phyloP scores from a whole-genome alignment of 2,329 filamentous ascomycete species.

The Furcasterigmium sp. region DNA sequence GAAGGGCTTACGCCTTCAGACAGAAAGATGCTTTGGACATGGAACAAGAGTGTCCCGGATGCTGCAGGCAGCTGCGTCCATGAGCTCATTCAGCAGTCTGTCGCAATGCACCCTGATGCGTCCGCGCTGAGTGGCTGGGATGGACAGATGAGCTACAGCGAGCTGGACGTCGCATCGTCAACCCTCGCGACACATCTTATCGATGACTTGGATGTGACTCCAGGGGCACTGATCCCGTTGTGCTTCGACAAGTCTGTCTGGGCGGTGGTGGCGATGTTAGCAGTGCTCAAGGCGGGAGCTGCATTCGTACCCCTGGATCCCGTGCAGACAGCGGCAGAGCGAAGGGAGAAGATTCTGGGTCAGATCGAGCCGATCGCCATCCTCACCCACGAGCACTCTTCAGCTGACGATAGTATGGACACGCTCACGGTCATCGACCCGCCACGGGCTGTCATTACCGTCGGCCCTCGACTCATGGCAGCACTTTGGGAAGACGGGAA shows the following conservation, averaged over 20 bases:
- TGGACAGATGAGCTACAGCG: not conserved
- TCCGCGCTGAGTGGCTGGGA: too few relatives aligned
- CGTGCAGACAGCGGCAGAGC: too few relatives aligned
- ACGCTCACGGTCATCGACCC: too few relatives aligned
- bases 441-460: too few relatives aligned
- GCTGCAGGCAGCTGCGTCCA: not conserved
- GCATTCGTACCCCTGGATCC: not conserved
- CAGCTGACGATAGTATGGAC: too few relatives aligned
- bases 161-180: slow-evolving; percentile 1
- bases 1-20: not conserved
- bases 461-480: slow-evolving; percentile 1
- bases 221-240: not conserved
- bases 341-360: slow-evolving; percentile 1
- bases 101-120: not conserved
- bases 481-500: not conserved
- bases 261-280: slow-evolving; percentile 6
- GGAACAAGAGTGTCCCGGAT: not conserved
- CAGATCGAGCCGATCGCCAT: slow-evolving; percentile 3
- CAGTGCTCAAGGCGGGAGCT: slow-evolving; percentile 5
- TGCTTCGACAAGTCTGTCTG: slow-evolving; percentile 10
- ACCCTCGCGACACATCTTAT: not conserved
- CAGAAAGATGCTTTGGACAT: not conserved
- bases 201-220: not conserved
- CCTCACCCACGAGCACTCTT: too few relatives aligned
- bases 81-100: not conserved